phyloP scores from a whole-genome alignment of 352 stramenopile genomes.

The Phytopythium chamaehyphon region DNA sequence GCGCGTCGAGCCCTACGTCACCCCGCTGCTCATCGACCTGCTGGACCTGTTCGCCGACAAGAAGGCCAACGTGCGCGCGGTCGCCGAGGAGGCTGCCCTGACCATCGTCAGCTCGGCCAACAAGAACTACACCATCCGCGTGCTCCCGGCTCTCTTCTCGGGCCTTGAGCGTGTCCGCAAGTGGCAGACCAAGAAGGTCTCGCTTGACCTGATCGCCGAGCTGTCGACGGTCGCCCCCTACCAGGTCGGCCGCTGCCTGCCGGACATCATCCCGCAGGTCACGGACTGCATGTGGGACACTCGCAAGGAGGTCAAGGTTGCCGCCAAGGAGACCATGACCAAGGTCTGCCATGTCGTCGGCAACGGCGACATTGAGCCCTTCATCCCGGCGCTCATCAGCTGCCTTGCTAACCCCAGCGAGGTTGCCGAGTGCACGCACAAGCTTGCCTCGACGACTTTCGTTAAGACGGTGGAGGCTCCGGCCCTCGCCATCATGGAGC shows the following conservation, averaged over 20 bases:
- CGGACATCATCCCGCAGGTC: slow-evolving; percentile 96
- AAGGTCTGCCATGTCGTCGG: slow-evolving; percentile 95
- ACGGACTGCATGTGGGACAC: slow-evolving; percentile 99
- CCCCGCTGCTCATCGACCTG: slow-evolving; percentile 61
- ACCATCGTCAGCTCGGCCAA: slow-evolving; percentile 81
- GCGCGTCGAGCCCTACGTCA: slow-evolving; percentile 73
- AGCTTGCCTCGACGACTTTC: slow-evolving; percentile 98
- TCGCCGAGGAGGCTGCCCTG: slow-evolving; percentile 70
- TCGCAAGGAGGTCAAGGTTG: slow-evolving; percentile 97
- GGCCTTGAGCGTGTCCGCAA: slow-evolving; percentile 85
- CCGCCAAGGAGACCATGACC: slow-evolving; percentile 93
- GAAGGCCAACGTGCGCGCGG: slow-evolving; percentile 65
- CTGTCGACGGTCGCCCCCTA: slow-evolving; percentile 92
- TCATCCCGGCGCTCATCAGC: slow-evolving; percentile 96
- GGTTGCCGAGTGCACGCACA: slow-evolving; percentile 98
- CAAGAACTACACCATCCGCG: slow-evolving; percentile 83
- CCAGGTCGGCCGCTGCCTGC: slow-evolving; percentile 93
- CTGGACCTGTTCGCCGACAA: slow-evolving; percentile 84
- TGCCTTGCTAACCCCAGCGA: slow-evolving; percentile 97
- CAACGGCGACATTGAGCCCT: slow-evolving; percentile 99
- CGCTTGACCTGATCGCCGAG: slow-evolving; percentile 92
- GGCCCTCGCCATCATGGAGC: slow-evolving; percentile 96
- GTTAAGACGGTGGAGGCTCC: slow-evolving; percentile 97
- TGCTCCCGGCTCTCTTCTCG: slow-evolving; percentile 91
- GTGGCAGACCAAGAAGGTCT: slow-evolving; percentile 97